Base-by-base conservation (phyloP, 129 eudicot genomes). In the Gnaphalium uliginosum region DNA sequence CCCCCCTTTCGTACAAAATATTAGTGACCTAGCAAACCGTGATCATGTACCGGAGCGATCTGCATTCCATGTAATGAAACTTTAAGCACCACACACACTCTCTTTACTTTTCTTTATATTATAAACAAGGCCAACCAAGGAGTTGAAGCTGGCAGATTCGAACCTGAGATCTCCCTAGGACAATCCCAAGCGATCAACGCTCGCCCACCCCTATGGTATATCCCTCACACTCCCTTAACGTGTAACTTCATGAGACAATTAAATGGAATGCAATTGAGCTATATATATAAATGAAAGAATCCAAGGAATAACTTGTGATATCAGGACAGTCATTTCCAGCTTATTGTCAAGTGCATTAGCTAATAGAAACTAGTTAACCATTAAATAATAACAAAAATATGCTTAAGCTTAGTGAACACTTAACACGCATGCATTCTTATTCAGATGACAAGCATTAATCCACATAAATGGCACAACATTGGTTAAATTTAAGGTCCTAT, bases 211-310 rank as follows among this genome's bases (percentile, higher is more conserved):
- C 46, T 39, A 39, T 10, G 15, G 14, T 3, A 39, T 39, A 39
- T 10, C 46, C 46, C 35, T 69, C 58, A 68, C 35, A 69, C 60
- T 30, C 37, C 24, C 73, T 56, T 8, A 51, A 69, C 13, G 37
- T 26, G 27, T 48, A 46, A 24, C 60, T 69, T 7, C 29, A 69
- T 41, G 25, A 69, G 18, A 46, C 23, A 69, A 7, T 13, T 13
- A 39, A 14, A 61, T 14, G 13, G 18, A 61, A 61, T 26, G 67
- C 14, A 61, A 11, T 2, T 27, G 73, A 25, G 46, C 13, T 39
- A 39, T 2, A 13, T 46, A 46, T 46, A 0, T 46, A 4, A 46
- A 46, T 46, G n/a, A 14, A 46, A 46, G 46, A 39, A 53, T 7
- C 59, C 19, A 2, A 53, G 7, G 8, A 23, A 41, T 11, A 69